phyloP scores from a whole-genome alignment of 208 protist genomes.

The Wallacemonas sp. region DNA sequence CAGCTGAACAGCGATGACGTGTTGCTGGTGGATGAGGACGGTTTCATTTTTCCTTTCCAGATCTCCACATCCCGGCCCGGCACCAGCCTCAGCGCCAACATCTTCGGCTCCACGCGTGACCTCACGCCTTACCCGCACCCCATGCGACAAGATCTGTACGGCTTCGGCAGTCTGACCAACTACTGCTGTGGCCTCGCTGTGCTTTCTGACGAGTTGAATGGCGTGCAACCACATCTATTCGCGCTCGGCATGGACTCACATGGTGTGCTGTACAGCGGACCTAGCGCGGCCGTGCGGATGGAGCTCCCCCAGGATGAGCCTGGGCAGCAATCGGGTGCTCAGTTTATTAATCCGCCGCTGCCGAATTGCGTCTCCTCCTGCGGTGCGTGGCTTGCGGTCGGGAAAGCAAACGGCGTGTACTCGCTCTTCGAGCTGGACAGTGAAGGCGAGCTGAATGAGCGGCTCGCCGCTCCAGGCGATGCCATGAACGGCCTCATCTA shows the following conservation, averaged over 20 bases:
- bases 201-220: slow-evolving; percentile 7
- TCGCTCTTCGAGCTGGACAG: slow-evolving; percentile 43
- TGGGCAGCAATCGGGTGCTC: slow-evolving; percentile 16
- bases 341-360: slow-evolving; percentile 76
- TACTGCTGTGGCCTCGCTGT: slow-evolving; percentile 37
- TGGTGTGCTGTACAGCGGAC: slow-evolving; percentile 40
- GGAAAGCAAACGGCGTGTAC: slow-evolving; percentile 69
- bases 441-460: slow-evolving; percentile 16
- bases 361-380: slow-evolving; percentile 50
- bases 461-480: slow-evolving; percentile 55
- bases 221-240: slow-evolving; percentile 23
- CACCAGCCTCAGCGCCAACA: slow-evolving; percentile 24
- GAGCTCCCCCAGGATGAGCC: slow-evolving; percentile 22
- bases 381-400: slow-evolving; percentile 36
- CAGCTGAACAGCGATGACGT: slow-evolving; percentile 18
- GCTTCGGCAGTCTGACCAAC: slow-evolving; percentile 54
- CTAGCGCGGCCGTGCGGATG: slow-evolving; percentile 12
- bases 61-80: slow-evolving; percentile 18
- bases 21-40: slow-evolving; percentile 66
- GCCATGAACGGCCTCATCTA: slow-evolving; percentile 64
- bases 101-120: slow-evolving; percentile 35
- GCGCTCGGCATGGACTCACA: slow-evolving; percentile 68
- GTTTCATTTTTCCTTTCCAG: slow-evolving; percentile 50
- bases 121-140: slow-evolving; percentile 11
- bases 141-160: neutral